These are phyloP conservation scores for Plantago major DNA, from an alignment of 257 asterid genomes.

Conservation along the genomic window DNA sequence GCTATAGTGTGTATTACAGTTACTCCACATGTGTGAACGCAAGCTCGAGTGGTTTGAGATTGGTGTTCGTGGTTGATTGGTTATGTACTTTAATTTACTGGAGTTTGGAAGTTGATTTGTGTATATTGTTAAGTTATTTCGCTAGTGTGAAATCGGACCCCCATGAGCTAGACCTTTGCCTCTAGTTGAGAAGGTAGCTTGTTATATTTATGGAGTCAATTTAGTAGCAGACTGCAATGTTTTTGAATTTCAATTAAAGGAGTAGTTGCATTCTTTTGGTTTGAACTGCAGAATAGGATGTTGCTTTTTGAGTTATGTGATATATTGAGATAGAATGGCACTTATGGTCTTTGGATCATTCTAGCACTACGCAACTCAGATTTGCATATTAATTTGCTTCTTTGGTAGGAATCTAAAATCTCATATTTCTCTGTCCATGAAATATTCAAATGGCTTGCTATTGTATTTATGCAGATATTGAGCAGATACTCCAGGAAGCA, in stretches of 20 bases:
- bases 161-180: no score
- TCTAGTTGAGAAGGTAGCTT: no score
- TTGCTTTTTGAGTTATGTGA: background rate
- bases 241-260: background rate
- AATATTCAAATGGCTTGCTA: constrained; percentile 17
- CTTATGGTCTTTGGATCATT: background rate
- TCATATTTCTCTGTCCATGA: constrained; percentile 7
- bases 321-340: background rate
- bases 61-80: background rate
- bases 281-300: background rate
- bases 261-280: background rate
- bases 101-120: background rate
- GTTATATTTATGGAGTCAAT: background rate
- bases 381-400: background rate
- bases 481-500: constrained; percentile 76
- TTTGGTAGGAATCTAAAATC: background rate
- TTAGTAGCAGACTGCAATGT: background rate
- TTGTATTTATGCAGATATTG: constrained; percentile 61
- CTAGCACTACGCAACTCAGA: background rate
- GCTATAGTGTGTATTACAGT: background rate
- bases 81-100: background rate
- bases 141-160: no score
- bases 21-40: background rate
- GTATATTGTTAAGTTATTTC: background rate
- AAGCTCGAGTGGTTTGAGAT: constrained; percentile 14